Base-by-base conservation (phyloP, 768 basidiomycete species). In the Plicaturopsis crispa region DNA sequence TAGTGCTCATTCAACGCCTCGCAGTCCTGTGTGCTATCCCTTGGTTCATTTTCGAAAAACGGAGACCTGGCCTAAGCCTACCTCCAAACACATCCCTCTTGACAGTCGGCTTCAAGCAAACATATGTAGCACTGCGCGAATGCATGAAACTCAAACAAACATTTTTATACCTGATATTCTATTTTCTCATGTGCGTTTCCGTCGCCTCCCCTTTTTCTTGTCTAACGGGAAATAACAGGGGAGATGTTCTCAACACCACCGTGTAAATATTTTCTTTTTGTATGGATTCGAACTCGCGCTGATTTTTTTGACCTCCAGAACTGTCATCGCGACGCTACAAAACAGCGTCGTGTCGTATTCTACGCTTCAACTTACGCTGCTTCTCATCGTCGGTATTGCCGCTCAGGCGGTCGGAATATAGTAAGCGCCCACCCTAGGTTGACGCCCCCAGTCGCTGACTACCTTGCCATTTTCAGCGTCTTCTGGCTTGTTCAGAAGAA, bases 331-430 rank as follows among this genome's bases (percentile, higher is more conserved):
- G 5, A 84, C 82, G 2, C 53, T 84, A 22, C 83, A 84, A 52
- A 85, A 86, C 46, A 79, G 80, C 48, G 67, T 85, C 31, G 78
- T 84, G 5, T 65, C 73, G 3, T 86, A 84, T 51, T 84, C 82
- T 23, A 83, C 81, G 10, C 59, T 80, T n/a, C 71, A 84, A 42
- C 56, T 84, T 13, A 85, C 81, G 1, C 61, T 80, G 6, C 63
- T 83, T 19, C 58, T 83, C 23, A 74, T 83, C 39, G 78, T 81
- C 18, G 80, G 80, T 4, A 74, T 84, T 19, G 65, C 72, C 4
- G 55, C 77, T 0, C 80, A 84, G 61, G 78, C 64, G 20, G 42
- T 82, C 8, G 82, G 81, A 5, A 81, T 82, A 30, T 83, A 82
- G 80, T 83, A 44, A 50, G 72, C 53, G 4, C 12, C 6, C 41